Evolutionary conservation across 1,139 yeast species (phyloP).

Genomic region (Pichia sp.): DNA sequence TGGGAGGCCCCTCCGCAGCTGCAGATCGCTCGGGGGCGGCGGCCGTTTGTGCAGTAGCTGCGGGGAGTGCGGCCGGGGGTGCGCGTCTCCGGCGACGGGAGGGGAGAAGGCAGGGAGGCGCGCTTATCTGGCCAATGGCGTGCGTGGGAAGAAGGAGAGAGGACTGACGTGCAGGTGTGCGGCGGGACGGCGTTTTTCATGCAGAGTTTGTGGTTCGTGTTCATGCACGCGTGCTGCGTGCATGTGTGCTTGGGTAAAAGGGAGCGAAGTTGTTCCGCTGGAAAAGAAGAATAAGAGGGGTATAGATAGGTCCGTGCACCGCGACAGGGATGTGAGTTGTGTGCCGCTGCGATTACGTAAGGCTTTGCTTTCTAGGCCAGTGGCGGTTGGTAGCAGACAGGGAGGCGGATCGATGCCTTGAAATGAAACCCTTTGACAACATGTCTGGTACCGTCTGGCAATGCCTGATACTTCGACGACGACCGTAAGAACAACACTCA

Average conservation of each 20-base stretch:
- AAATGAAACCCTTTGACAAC: too few relatives aligned
- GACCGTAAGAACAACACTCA: background rate
- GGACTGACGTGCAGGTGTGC: background rate
- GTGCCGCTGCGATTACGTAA: background rate
- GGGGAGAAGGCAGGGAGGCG: background rate
- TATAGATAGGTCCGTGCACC: background rate
- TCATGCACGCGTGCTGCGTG: too few relatives aligned
- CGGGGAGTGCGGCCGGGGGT: background rate
- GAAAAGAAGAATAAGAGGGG: background rate
- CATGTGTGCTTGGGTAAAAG: too few relatives aligned
- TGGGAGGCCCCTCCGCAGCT: background rate
- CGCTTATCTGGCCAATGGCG: background rate
- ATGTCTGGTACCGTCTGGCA: too few relatives aligned
- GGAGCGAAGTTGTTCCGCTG: too few relatives aligned
- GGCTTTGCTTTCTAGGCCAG: too few relatives aligned
- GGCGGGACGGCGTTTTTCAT: background rate
- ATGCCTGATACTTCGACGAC: too few relatives aligned
- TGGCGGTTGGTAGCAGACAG: too few relatives aligned
- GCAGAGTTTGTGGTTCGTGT: background rate
- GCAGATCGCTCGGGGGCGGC: background rate
- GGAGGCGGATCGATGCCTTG: too few relatives aligned
- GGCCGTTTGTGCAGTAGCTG: background rate
- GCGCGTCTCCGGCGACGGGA: too few relatives aligned
- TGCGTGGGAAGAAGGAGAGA: background rate
- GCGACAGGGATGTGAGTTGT: background rate